Percentiles rank a stretch among this genome's conserved stretches.
Conservation (phyloP, 164 flowering plant species). For the Vitis rotundifolia region DNA sequence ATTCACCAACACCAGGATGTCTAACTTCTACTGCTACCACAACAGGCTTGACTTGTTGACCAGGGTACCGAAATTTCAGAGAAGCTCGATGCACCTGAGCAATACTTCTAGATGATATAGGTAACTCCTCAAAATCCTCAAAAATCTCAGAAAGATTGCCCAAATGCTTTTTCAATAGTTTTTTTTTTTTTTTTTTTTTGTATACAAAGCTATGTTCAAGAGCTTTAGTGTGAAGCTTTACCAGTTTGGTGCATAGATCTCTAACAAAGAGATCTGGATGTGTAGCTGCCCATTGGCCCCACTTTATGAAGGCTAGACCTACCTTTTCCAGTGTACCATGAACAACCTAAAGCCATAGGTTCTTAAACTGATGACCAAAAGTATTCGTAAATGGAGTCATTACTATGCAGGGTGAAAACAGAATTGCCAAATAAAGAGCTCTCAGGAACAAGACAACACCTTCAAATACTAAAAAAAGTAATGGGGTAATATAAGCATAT, state of each 20-base stretch:
- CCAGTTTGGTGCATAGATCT: constrained; percentile 68
- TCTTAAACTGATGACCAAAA: constrained; percentile 56
- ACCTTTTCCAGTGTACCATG: constrained; percentile 67
- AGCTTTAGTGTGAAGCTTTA: constrained; percentile 78
- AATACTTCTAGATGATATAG: constrained; percentile 88
- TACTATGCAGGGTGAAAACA: constrained; percentile 68
- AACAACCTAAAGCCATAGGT: constrained; percentile 66
- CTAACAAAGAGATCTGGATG: constrained; percentile 82
- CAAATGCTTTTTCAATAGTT: constrained; percentile 76
- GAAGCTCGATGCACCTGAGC: constrained; percentile 89
- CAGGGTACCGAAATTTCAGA: constrained; percentile 56
- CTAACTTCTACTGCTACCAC: constrained; percentile 87
- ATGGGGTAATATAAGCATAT: constrained; percentile 41
- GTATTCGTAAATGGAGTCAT: constrained; percentile 77
- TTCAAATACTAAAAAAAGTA: constrained; percentile 45
- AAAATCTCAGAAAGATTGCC: constrained; percentile 81
- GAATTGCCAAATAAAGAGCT: constrained; percentile 50
- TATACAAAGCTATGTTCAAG: constrained; percentile 79
- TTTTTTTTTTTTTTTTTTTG: constrained; percentile 46
- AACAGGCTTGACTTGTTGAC: constrained; percentile 54
- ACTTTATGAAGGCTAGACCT: constrained; percentile 90
- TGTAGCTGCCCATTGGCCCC: constrained; percentile 98
- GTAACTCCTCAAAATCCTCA: constrained; percentile 73
- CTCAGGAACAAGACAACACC: constrained; percentile 52
- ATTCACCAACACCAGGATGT: constrained; percentile 89